Evolutionary conservation across 192 early-diverging fungal genomes (phyloP).

Genomic region (Mortierella alpina): DNA sequence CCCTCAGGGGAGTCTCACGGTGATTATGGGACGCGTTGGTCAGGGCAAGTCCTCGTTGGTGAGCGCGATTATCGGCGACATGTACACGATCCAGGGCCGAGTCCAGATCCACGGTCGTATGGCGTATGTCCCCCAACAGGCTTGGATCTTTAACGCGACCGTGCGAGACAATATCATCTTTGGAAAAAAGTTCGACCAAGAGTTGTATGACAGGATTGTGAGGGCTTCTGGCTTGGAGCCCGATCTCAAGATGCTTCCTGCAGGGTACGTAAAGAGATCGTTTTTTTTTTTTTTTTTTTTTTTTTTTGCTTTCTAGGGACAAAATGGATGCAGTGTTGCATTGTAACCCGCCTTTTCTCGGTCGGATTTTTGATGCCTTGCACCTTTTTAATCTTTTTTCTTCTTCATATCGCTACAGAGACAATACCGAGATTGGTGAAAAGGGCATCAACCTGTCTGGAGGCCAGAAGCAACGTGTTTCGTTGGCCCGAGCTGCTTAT

Average conservation of each 20-base stretch:
- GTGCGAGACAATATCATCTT: slow-evolving; percentile 93
- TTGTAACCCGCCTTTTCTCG: no score
- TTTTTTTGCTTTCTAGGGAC: no score
- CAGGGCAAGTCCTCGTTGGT: slow-evolving; percentile 64
- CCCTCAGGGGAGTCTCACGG: slow-evolving; percentile 24
- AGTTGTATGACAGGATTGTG: slow-evolving; percentile 78
- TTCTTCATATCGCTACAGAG: slow-evolving; percentile 28
- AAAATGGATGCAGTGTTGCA: no score
- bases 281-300: no score
- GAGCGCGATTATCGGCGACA: slow-evolving; percentile 82
- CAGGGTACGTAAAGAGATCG: slow-evolving; percentile 57
- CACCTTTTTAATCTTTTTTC: no score
- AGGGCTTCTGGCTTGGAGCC: slow-evolving; percentile 82
- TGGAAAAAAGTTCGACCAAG: slow-evolving; percentile 77
- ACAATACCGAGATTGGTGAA: slow-evolving; percentile 93
- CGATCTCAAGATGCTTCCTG: slow-evolving; percentile 86
- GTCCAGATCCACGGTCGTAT: slow-evolving; percentile 72
- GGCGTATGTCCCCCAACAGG: slow-evolving; percentile 73
- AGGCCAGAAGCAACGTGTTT: slow-evolving; percentile 87
- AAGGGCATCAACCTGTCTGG: slow-evolving; percentile 92
- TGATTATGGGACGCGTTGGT: slow-evolving; percentile 49
- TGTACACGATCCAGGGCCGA: slow-evolving; percentile 72
- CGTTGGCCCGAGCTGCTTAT: slow-evolving; percentile 84
- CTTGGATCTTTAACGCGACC: slow-evolving; percentile 97
- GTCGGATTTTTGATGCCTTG: no score